A percentile compares a stretch with the other conserved stretches of the same genome.
These are phyloP conservation scores for Tieghemiomyces parasiticus DNA, from an alignment of 192 early-diverging fungal genomes.

Conservation along the genomic window DNA sequence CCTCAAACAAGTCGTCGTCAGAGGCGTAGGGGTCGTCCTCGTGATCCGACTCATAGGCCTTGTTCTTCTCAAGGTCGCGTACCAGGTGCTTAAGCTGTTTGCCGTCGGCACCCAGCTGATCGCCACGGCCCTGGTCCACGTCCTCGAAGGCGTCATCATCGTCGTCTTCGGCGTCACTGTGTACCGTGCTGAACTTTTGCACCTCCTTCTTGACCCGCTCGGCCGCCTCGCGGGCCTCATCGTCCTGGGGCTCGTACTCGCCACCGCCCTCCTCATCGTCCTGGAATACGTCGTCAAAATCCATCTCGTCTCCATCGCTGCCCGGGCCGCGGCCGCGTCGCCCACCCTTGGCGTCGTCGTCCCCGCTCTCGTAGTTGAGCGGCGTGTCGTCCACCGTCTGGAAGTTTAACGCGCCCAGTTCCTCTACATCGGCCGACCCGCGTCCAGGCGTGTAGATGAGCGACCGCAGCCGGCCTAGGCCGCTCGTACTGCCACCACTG, in stretches of 20 bases:
- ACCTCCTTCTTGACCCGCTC: conserved; percentile 25
- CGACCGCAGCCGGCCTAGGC: not conserved
- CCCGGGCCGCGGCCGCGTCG: conserved; percentile 22
- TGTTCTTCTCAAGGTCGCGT: conserved; percentile 43
- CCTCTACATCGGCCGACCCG: not conserved
- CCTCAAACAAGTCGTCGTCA: conserved; percentile 16
- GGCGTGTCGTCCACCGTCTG: conserved; percentile 17
- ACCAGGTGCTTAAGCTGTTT: conserved; percentile 47
- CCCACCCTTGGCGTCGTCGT: conserved; percentile 32
- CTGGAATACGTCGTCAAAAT: conserved; percentile 68
- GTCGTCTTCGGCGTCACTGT: conserved; percentile 16
- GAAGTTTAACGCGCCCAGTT: not conserved
- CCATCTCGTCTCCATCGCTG: conserved; percentile 51
- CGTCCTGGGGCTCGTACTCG: conserved; percentile 52
- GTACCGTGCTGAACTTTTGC: conserved; percentile 15
- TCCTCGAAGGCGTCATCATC: conserved; percentile 28
- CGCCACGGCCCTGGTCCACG: conserved; percentile 17
- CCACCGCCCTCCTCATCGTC: conserved; percentile 63
- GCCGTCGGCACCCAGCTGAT: conserved; percentile 23
- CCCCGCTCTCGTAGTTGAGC: conserved; percentile 25
- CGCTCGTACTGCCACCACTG: not conserved
- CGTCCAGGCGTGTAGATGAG: not conserved
- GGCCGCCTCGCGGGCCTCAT: conserved; percentile 38
- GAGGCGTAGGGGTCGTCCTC: conserved; percentile 39
- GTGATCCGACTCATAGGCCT: conserved; percentile 42